Percentiles rank a stretch among this genome's conserved stretches.
Conservation (phyloP, 257 asterid genomes). For the Petrea volubilis region DNA sequence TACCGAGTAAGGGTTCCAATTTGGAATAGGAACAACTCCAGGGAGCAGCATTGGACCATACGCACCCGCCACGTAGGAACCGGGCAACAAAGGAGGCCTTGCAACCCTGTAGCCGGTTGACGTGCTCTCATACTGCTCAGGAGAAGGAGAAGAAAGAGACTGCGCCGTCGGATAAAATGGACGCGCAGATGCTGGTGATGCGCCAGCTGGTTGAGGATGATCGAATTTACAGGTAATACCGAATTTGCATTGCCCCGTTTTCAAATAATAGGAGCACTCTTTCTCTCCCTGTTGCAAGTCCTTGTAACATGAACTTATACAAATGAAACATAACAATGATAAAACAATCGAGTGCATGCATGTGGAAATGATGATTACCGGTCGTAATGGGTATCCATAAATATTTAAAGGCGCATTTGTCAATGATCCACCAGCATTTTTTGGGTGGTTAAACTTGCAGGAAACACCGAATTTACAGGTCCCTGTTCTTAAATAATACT, state of each 20-base stretch:
- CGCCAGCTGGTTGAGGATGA: slow-evolving; percentile 79
- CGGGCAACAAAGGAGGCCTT: slow-evolving; percentile 72
- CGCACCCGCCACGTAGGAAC: slow-evolving; percentile 69
- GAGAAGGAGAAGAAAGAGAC: slow-evolving; percentile 64
- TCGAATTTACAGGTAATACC: slow-evolving; percentile 87
- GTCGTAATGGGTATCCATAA: slow-evolving; percentile 83
- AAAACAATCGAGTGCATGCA: not conserved
- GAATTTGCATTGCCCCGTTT: slow-evolving; percentile 95
- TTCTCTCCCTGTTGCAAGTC: slow-evolving; percentile 64
- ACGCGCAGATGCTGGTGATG: slow-evolving; percentile 75
- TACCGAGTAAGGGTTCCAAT: slow-evolving; percentile 83
- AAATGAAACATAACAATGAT: not conserved
- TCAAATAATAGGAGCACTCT: slow-evolving; percentile 96
- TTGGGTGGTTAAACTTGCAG: slow-evolving; percentile 93
- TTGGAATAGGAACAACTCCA: slow-evolving; percentile 70
- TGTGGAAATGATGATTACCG: slow-evolving; percentile 44
- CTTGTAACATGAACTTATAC: not conserved
- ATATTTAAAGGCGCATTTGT: slow-evolving; percentile 60
- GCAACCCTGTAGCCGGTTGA: slow-evolving; percentile 51
- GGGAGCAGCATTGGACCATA: slow-evolving; percentile 79
- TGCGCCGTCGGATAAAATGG: slow-evolving; percentile 87
- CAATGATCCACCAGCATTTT: slow-evolving; percentile 70
- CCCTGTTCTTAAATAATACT: slow-evolving; percentile 85
- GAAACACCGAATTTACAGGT: slow-evolving; percentile 82
- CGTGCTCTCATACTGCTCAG: slow-evolving; percentile 49